Base-by-base conservation (phyloP, 2,329 filamentous ascomycete species). In the Fusarium nematophilum region DNA sequence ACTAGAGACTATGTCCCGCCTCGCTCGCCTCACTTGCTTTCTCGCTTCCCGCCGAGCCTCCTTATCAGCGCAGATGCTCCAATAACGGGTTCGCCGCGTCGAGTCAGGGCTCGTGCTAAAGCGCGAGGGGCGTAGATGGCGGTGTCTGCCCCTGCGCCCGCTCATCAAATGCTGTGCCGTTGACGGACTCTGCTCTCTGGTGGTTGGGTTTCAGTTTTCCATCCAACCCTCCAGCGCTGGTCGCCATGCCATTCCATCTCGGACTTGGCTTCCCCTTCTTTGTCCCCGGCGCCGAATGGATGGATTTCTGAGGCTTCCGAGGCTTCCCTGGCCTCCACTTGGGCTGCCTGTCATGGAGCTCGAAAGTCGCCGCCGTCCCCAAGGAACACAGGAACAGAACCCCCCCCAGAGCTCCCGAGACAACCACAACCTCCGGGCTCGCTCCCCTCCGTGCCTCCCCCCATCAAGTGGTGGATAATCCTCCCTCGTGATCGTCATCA, bases 401-500 rank as follows among this genome's bases (percentile, higher is more conserved):
- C 9, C 14, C 31, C 14, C 39, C 47, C 36, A 54, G 43, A 23
- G 40, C 40, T 44, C 37, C 40, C 44, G 48, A 51, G 49, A 63
- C 54, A 62, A 21, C 60, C 54, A 59, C 54, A 57, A 47, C 29
- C 44, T 50, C 51, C 10, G 10, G 36, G 15, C 29, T 38, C 37
- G 11, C 15, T 15, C 8, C 17, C 17, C 8, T 10, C 36, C 36
- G 8, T 14, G 15, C 48, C n/a, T 18, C 57, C 57, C 29, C 37
- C 53, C 61, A 50, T 55, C 36, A 55, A 47, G 53, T 58, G 49
- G 49, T 64, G 53, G 53, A 59, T 34, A 47, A 27, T 45, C 42
- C 23, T 44, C 33, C 61, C 62, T 62, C 62, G 61, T 65, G 62
- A 65, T 59, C 57, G 29, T 65, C 57, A 13, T 62, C 34, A 45